These are phyloP conservation scores for Macroventuria anomochaeta DNA, from an alignment of 2,329 filamentous ascomycete species.

Conservation along the genomic window DNA sequence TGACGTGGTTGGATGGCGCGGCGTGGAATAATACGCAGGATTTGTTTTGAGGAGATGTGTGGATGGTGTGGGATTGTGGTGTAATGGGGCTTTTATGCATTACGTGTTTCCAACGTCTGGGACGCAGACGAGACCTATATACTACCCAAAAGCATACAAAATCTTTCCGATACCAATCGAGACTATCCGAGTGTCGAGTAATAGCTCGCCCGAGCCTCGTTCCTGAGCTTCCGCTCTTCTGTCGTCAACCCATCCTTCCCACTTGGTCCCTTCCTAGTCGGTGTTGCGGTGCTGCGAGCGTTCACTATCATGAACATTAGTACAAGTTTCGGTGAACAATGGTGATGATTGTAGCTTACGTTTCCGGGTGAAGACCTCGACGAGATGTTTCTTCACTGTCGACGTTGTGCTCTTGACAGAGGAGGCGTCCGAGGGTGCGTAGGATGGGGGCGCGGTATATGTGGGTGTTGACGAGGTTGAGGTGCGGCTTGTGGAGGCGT, in stretches of 20 bases:
- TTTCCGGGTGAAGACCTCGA: constrained; percentile 19
- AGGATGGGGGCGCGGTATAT: constrained; percentile 16
- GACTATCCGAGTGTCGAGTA: constrained; percentile 10
- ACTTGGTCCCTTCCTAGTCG: constrained; percentile 1
- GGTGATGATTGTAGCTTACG: constrained; percentile 12
- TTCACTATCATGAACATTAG: background rate
- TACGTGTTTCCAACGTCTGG: background rate
- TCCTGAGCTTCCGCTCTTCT: constrained; percentile 12
- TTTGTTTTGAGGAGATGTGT: constrained; percentile 21
- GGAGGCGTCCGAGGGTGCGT: constrained; percentile 15
- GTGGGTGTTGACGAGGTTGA: background rate
- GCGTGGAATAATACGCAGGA: constrained; percentile 43
- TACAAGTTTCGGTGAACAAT: too few relatives aligned
- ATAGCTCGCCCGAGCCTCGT: constrained; percentile 22
- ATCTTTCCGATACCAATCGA: background rate
- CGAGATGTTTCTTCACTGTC: constrained; percentile 25
- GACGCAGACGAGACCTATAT: background rate
- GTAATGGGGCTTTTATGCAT: too few relatives aligned
- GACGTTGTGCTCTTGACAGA: constrained; percentile 20
- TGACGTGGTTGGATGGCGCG: constrained; percentile 48
- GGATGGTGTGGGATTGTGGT: too few relatives aligned
- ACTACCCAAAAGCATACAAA: background rate
- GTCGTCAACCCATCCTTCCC: constrained; percentile 6
- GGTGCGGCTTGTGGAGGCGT: background rate
- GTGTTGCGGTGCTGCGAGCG: background rate